Evolutionary conservation across 75 land plant species (phyloP).

Genomic region (Pinus taeda): DNA sequence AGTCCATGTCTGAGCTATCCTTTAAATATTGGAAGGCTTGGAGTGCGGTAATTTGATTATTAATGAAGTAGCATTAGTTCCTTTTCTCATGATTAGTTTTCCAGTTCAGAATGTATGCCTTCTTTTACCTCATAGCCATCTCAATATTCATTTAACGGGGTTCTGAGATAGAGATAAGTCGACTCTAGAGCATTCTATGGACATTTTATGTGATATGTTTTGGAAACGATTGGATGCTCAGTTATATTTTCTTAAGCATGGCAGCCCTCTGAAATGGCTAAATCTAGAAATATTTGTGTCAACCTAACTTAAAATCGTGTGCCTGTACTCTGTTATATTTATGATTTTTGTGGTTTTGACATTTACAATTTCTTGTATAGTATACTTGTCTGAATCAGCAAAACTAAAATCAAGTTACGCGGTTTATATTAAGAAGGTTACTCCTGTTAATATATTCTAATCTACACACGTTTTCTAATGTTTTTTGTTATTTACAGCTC

Average conservation of each 20-base stretch:
- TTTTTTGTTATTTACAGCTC: conserved; percentile 43
- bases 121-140: background rate
- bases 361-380: background rate
- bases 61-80: background rate
- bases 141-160: background rate
- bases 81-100: too few species aligned
- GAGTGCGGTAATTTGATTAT: background rate
- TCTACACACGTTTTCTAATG: background rate
- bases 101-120: too few species aligned
- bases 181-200: background rate
- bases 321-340: background rate
- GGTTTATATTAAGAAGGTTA: background rate
- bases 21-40: background rate
- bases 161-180: background rate
- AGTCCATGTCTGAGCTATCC: background rate
- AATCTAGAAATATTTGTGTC: background rate
- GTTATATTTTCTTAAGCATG: background rate
- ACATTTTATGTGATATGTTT: background rate
- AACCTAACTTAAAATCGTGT: background rate
- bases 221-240: background rate
- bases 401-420: background rate
- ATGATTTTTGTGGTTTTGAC: background rate
- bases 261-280: background rate
- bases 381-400: background rate
- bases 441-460: background rate